phyloP scores from a whole-genome alignment of 768 basidiomycete species.

The Nidularia pulvinata region DNA sequence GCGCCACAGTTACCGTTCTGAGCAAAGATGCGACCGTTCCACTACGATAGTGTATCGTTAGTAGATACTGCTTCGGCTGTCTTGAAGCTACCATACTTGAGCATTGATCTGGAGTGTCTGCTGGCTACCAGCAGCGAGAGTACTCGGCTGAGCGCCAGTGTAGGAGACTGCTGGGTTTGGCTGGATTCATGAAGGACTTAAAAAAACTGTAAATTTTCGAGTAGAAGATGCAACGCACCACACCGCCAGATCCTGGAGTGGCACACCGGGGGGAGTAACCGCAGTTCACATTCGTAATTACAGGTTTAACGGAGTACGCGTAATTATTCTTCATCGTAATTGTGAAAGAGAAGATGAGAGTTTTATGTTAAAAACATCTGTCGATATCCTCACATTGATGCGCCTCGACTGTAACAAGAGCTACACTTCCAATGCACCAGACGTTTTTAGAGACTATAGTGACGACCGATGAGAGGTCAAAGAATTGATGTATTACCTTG shows the following conservation, averaged over 20 bases:
- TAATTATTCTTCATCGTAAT: slow-evolving; percentile 35
- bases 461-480: too few species aligned
- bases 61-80: not conserved
- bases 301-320: slow-evolving; percentile 22
- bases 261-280: slow-evolving; percentile 37
- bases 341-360: slow-evolving; percentile 3
- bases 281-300: slow-evolving; percentile 33
- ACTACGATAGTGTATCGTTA: slow-evolving; percentile 13
- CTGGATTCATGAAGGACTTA: slow-evolving; percentile 6
- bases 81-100: slow-evolving; percentile 12
- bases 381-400: too few species aligned
- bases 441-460: too few species aligned
- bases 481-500: too few species aligned
- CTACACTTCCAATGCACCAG: too few species aligned
- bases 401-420: too few species aligned
- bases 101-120: slow-evolving; percentile 23
- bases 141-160: slow-evolving; percentile 29
- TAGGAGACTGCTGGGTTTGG: slow-evolving; percentile 27
- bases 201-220: not conserved
- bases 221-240: slow-evolving; percentile 15
- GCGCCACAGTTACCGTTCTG: slow-evolving; percentile 33
- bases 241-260: slow-evolving; percentile 27
- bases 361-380: too few species aligned
- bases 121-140: slow-evolving; percentile 18
- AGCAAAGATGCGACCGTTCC: slow-evolving; percentile 39